phyloP scores from a whole-genome alignment of 2,329 filamentous ascomycete species.

The Microdochium bolleyi region DNA sequence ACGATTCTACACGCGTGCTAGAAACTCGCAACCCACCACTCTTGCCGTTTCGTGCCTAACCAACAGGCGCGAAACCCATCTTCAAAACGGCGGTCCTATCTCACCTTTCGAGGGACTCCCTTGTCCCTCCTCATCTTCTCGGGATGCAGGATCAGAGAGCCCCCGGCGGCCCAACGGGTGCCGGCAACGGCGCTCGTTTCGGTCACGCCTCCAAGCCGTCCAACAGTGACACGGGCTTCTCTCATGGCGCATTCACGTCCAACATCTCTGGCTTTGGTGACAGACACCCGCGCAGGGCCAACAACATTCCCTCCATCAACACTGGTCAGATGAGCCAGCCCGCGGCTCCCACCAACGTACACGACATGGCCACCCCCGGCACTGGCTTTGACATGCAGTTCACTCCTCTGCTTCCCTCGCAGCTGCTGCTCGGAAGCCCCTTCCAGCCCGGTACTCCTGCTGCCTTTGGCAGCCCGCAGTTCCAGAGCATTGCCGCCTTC shows the following conservation, averaged over 20 bases:
- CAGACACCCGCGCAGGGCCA: constrained; percentile 73
- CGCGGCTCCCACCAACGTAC: constrained; percentile 42
- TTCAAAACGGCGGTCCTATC: constrained; percentile 78
- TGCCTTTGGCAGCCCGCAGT: constrained; percentile 84
- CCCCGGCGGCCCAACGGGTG: constrained; percentile 50
- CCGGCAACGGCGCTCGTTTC: constrained; percentile 53
- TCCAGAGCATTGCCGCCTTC: constrained; percentile 75
- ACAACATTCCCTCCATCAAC: constrained; percentile 92
- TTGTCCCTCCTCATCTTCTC: constrained; percentile 80
- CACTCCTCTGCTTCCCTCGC: constrained; percentile 88
- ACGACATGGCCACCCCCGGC: constrained; percentile 78
- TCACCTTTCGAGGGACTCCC: constrained; percentile 70
- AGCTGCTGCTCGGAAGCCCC: constrained; percentile 88
- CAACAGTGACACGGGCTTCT: constrained; percentile 81
- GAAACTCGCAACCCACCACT: constrained; percentile 3
- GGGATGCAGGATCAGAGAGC: constrained; percentile 84
- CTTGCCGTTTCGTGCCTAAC: constrained; percentile 28
- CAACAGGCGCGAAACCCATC: constrained; percentile 44
- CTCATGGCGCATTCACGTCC: constrained; percentile 83
- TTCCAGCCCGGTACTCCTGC: constrained; percentile 93
- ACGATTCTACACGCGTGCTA: constrained; percentile 6
- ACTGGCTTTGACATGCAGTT: constrained; percentile 98
- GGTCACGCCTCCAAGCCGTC: constrained; percentile 74
- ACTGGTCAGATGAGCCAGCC: constrained; percentile 57
- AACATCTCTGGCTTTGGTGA: constrained; percentile 82